Evolutionary conservation across 768 basidiomycete genomes (phyloP).

Genomic region (Naematelia aurantialba): DNA sequence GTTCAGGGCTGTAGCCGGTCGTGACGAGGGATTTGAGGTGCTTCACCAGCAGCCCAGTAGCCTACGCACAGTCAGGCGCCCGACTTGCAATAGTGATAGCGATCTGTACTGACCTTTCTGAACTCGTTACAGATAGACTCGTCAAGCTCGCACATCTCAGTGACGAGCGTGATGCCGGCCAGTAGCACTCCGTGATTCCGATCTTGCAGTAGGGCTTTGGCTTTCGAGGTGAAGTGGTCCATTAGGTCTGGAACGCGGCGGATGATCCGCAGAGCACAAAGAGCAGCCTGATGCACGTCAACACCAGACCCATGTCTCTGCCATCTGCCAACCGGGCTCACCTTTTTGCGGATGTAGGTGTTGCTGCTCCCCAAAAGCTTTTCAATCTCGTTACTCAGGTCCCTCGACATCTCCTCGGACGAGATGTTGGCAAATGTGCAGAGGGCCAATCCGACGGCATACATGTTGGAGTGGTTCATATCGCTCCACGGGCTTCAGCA

Average conservation of each 20-base stretch:
- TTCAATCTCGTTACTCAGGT: constrained; percentile 95
- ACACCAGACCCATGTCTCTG: background rate
- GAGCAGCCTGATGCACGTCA: constrained; percentile 64
- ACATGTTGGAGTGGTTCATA: constrained; percentile 99
- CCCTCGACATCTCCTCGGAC: constrained; percentile 98
- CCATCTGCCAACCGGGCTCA: constrained; percentile 46
- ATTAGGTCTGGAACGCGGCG: constrained; percentile 93
- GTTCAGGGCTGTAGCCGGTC: constrained; percentile 96
- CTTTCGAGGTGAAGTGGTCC: constrained; percentile 83
- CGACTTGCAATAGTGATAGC: too few relatives aligned
- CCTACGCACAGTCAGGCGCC: too few relatives aligned
- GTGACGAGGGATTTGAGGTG: constrained; percentile 92
- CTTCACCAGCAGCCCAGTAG: constrained; percentile 67
- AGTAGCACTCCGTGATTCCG: constrained; percentile 95
- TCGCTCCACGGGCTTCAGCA: constrained; percentile 60
- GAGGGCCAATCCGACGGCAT: constrained; percentile 91
- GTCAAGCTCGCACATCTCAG: constrained; percentile 87
- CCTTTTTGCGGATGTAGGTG: constrained; percentile 99
- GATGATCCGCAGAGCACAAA: constrained; percentile 89
- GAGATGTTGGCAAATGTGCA: constrained; percentile 99
- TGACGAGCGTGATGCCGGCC: constrained; percentile 87
- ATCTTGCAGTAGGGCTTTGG: constrained; percentile 86
- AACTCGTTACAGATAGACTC: constrained; percentile 72
- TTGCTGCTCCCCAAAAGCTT: constrained; percentile 95
- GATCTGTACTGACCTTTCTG: constrained; percentile 64